These are phyloP conservation scores for Citrus glauca DNA, from an alignment of 345 rosid species.

Conservation along the genomic window DNA sequence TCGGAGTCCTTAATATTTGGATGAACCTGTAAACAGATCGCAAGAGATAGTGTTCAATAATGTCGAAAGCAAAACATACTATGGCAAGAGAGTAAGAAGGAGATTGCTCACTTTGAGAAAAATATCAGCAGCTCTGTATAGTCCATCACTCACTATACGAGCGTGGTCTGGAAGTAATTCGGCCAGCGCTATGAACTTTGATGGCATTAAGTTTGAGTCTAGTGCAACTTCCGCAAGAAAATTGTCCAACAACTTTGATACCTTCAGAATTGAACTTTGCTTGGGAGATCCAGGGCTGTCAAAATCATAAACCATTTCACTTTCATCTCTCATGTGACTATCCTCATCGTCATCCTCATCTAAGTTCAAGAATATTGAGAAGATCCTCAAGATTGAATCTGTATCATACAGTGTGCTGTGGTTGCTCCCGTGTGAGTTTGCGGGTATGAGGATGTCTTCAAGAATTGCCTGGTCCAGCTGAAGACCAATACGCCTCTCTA, in stretches of 20 bases:
- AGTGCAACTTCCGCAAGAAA: conserved; percentile 92
- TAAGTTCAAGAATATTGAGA: conserved; percentile 78
- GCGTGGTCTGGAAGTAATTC: conserved; percentile 96
- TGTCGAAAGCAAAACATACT: neutral
- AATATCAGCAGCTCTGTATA: conserved; percentile 88
- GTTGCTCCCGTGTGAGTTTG: conserved; percentile 47
- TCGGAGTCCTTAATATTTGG: conserved; percentile 87
- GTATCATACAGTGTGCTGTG: conserved; percentile 67
- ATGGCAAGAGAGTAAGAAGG: neutral
- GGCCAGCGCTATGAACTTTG: conserved; percentile 76
- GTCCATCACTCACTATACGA: conserved; percentile 81
- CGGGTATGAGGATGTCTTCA: conserved; percentile 89
- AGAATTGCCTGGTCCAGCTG: conserved; percentile 97
- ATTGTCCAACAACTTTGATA: conserved; percentile 83
- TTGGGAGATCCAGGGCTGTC: conserved; percentile 94
- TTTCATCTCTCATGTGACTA: conserved; percentile 58
- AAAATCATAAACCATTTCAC: conserved; percentile 79
- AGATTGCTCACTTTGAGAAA: conserved; percentile 65
- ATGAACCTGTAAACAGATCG: conserved; percentile 58
- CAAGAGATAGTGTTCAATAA: neutral
- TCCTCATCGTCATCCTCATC: conserved; percentile 83
- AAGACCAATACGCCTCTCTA: conserved; percentile 86
- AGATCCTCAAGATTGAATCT: conserved; percentile 80
- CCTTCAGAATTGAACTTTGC: conserved; percentile 89
- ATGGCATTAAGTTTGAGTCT: conserved; percentile 65